Conservation (phyloP, 164 flowering plant genomes). For the Umbellularia californica region DNA sequence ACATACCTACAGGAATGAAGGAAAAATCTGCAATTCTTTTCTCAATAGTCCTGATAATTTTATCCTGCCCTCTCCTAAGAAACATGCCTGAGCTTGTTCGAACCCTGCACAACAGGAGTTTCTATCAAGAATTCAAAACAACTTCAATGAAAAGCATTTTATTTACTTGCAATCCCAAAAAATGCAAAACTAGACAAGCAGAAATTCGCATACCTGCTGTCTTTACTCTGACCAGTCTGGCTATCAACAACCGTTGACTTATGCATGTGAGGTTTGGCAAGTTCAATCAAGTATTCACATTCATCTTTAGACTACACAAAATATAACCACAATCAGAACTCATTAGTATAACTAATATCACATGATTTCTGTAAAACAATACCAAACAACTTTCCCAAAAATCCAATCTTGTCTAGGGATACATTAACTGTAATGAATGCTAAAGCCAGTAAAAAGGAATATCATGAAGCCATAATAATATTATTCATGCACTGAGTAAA, state of each 20-base stretch:
- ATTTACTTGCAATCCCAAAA: neutral
- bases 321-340: neutral
- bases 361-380: neutral
- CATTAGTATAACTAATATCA: too few species aligned
- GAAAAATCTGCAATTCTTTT: conserved; percentile 86
- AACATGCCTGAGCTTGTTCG: conserved; percentile 95
- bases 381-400: neutral
- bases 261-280: conserved; percentile 76
- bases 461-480: too few species aligned
- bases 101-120: conserved; percentile 42
- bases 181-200: neutral
- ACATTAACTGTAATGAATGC: too few species aligned
- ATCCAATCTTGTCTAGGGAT: too few species aligned
- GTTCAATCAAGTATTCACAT: conserved; percentile 71
- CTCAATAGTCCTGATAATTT: conserved; percentile 61
- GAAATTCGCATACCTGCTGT: conserved; percentile 58
- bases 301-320: conserved; percentile 71
- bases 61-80: conserved; percentile 67
- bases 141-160: neutral
- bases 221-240: conserved; percentile 77
- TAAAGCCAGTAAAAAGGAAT: too few species aligned
- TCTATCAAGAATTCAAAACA: neutral
- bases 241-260: conserved; percentile 91
- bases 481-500: too few species aligned
- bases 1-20: conserved; percentile 86